These are phyloP conservation scores for Nakazawaea anatomiae DNA, from an alignment of 805 yeast species.

Conservation along the genomic window DNA sequence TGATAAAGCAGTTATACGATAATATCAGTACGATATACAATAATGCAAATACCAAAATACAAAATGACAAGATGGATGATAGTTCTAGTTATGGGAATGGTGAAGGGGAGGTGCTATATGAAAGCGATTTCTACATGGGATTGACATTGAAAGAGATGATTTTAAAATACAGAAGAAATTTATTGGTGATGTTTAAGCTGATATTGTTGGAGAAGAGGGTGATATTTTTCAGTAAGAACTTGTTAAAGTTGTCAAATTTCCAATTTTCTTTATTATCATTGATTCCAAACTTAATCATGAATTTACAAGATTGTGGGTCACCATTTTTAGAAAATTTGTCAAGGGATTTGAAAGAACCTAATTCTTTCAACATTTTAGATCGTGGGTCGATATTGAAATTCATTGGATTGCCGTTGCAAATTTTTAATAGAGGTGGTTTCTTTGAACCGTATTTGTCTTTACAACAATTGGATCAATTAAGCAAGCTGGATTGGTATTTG, in stretches of 20 bases:
- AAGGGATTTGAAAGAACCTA: constrained; percentile 47
- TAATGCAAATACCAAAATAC: constrained; percentile 12
- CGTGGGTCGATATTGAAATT: constrained; percentile 70
- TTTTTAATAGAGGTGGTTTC: constrained; percentile 81
- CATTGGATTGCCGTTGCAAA: constrained; percentile 81
- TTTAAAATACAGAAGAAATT: constrained; percentile 48
- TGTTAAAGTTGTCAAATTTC: constrained; percentile 73
- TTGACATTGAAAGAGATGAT: constrained; percentile 64
- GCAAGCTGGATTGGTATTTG: constrained; percentile 52
- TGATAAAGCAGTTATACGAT: constrained; percentile 65
- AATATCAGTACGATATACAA: constrained; percentile 46
- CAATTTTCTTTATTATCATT: constrained; percentile 82
- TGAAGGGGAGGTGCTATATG: constrained; percentile 27
- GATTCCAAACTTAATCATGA: constrained; percentile 72
- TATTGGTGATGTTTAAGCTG: constrained; percentile 68
- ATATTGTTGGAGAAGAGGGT: constrained; percentile 69
- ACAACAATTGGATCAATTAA: constrained; percentile 79
- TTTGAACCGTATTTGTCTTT: constrained; percentile 93
- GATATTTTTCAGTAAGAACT: constrained; percentile 70
- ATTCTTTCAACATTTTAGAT: constrained; percentile 70
- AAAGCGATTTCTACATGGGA: constrained; percentile 65
- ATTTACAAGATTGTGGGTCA: constrained; percentile 73
- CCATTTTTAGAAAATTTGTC: constrained; percentile 55
- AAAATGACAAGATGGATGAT: constrained; percentile 3
- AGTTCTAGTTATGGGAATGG: not conserved